Conservation (phyloP, 306 rosid species). For the Lathyrus aphaca region DNA sequence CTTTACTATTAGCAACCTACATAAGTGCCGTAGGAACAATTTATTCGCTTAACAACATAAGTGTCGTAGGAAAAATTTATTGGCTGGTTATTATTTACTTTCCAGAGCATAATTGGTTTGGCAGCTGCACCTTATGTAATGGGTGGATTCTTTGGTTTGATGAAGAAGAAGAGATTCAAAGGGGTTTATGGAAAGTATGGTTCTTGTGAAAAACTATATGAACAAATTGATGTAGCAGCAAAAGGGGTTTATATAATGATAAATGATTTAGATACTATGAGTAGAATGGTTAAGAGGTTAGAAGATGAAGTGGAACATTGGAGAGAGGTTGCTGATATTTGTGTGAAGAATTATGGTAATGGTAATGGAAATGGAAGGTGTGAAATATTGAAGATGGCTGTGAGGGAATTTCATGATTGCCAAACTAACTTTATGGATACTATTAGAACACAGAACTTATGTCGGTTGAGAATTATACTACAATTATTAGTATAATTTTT, state of each 20-base stretch:
- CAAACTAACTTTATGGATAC: conserved; percentile 57
- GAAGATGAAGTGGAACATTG: conserved; percentile 67
- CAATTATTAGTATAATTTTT: too few relatives aligned
- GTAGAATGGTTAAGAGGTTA: conserved; percentile 66
- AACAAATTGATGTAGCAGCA: conserved; percentile 67
- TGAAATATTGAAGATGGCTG: conserved; percentile 57
- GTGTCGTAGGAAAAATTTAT: too few relatives aligned
- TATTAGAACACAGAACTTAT: too few relatives aligned
- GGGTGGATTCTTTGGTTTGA: conserved; percentile 41
- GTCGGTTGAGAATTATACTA: too few relatives aligned
- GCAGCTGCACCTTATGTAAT: conserved; percentile 58
- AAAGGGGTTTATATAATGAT: conserved; percentile 63
- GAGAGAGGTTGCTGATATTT: conserved; percentile 52
- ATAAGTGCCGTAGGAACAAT: too few relatives aligned
- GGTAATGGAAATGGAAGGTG: conserved; percentile 36
- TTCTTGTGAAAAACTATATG: conserved; percentile 28
- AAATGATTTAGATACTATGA: conserved; percentile 72
- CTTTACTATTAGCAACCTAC: too few relatives aligned
- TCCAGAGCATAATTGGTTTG: conserved; percentile 58
- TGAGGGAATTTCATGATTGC: conserved; percentile 52
- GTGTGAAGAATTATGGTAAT: conserved; percentile 42
- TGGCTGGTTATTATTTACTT: conserved; percentile 45
- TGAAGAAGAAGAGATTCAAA: conserved; percentile 51
- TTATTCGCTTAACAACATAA: too few relatives aligned
- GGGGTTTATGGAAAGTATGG: neutral